Evolutionary conservation across 495 filamentous ascomycete species (phyloP), one percentile per base, ranked within the genome.

Genomic region (Filosporella fistucella): DNA sequence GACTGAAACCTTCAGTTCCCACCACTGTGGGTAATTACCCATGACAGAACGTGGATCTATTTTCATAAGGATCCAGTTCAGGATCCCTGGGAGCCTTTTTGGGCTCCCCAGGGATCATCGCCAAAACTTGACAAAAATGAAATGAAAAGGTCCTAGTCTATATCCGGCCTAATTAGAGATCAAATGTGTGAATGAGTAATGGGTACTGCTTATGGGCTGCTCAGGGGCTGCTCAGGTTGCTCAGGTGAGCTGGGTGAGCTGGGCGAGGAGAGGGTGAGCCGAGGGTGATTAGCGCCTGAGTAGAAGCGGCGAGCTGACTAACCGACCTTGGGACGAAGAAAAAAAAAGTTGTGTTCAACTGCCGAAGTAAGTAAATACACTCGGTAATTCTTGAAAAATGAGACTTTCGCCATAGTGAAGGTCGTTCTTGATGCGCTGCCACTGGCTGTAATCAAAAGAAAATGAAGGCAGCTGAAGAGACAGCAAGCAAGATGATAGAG

Each of bases 341-440:
- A 28, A 52, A 46, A 52, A 51, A 46, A 50, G 48, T 51, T 51
- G 23, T 40, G 48, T 45, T 51, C 42, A 33, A 45, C 42, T 52
- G 23, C 73, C 39, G 63, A 57, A 5, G 75, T 76, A 47, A 78
- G 69, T 42, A 78, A 55, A 55, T 78, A 78, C 22, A 77, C 71
- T 23, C 73, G 62, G 40, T 74, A 71, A 53, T 78, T 75, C 61
- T 75, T 70, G 54, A 76, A 52, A 21, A 52, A 52, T 1, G 28
- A 26, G 21, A 12, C 13, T 29, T n/a, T 38, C 17, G 35, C 35
- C 35, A 38, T 38, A 5, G 4, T 38, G 35, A 20, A 20, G 35
- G 6, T n/a, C n/a, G n/a, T n/a, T n/a, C n/a, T n/a, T n/a, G n/a
- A n/a, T n/a, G n/a, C n/a, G n/a, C n/a, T n/a, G n/a, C n/a, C n/a